Base-by-base conservation (phyloP, 2,329 filamentous ascomycete genomes). In the Mollisia scopiformis region DNA sequence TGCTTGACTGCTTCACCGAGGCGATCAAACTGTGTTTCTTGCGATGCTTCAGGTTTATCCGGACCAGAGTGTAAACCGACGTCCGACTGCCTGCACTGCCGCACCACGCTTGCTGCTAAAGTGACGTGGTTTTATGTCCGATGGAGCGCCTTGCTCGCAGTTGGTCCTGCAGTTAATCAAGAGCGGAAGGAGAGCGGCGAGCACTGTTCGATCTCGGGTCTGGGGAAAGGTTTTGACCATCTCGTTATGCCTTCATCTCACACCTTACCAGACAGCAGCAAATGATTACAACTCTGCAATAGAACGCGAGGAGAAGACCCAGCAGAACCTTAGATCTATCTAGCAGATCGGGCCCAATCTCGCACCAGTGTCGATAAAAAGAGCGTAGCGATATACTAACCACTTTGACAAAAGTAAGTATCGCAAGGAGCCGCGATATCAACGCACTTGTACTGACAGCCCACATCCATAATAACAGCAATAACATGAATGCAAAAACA, bases 51-150 rank as follows among this genome's bases (percentile, higher is more conserved):
- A 39, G 27, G 28, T 47, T 57, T 57, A 57, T 57, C 55, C 55
- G 55, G 27, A 10, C 7, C 21, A 27, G 43, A 47, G 21, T 47
- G 43, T n/a, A 43, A n/a, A 41, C n/a, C 27, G 31, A 23, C n/a
- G n/a, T n/a, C n/a, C n/a, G n/a, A n/a, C n/a, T n/a, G n/a, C n/a
- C n/a, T n/a, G n/a, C n/a, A n/a, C 46, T 57, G 55, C 43, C 43
- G 31, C 25, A 30, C 13, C 25, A n/a, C n/a, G n/a, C n/a, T n/a
- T 25, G 28, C 54, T 27, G 47, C 49, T 51, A 31, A 31, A 51
- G 51, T 60, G 58, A 60, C 58, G 58, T 52, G 52, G 33, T 31
- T 46, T 46, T 52, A 41, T 56, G 46, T 25, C 52, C 41, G 43
- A 4, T 14, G n/a, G 13, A 19, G 19, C 19, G 19, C 49, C 19